phyloP scores from a whole-genome alignment of 257 asterid genomes.

The Rehmannia glutinosa region DNA sequence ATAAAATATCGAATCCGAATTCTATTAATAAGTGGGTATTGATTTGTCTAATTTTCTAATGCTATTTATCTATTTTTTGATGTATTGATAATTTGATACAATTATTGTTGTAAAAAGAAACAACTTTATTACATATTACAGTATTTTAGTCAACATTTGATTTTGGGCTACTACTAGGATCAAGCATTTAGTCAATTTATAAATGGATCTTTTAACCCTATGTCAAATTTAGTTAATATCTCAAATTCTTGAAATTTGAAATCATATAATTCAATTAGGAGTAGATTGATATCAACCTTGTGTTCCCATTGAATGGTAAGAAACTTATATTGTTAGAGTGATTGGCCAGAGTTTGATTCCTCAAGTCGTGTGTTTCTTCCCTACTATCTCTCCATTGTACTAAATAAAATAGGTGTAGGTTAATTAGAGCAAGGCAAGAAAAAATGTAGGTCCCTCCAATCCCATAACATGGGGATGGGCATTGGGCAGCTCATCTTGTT shows the following conservation, averaged over 20 bases:
- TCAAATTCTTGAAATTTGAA: not conserved
- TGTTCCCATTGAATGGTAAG: no score
- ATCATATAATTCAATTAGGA: not conserved
- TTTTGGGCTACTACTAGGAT: not conserved
- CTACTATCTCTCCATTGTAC: no score
- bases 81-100: not conserved
- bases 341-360: no score
- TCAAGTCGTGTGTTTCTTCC: no score
- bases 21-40: no score
- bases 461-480: constrained; percentile 7
- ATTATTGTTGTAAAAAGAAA: no score
- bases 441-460: not conserved
- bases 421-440: not conserved
- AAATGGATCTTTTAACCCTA: not conserved
- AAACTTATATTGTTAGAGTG: no score
- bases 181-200: not conserved
- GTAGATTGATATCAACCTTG: no score
- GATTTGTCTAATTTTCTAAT: no score
- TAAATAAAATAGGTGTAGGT: no score
- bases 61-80: not conserved
- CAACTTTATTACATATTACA: no score
- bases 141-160: not conserved
- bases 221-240: not conserved
- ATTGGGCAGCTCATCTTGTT: not conserved
- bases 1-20: no score